Evolutionary conservation across 768 basidiomycete genomes (phyloP).

Genomic region (Kwoniella bestiolae): DNA sequence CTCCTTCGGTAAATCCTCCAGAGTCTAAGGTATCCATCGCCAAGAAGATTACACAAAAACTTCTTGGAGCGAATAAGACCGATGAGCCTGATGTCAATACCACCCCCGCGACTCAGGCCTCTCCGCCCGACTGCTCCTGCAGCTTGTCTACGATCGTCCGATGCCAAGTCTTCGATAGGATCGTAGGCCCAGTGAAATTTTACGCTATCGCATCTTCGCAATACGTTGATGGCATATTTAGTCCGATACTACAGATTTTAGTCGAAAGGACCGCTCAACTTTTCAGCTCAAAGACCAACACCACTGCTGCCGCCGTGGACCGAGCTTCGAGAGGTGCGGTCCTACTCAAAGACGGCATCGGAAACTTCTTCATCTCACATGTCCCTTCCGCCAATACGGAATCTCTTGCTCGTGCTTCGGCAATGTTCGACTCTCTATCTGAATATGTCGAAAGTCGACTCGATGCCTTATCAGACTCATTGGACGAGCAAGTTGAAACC

Average conservation of each 20-base stretch:
- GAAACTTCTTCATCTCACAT: constrained; percentile 3
- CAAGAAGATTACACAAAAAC: constrained; percentile 5
- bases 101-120: background rate
- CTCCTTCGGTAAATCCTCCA: background rate
- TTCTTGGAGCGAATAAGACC: constrained; percentile 13
- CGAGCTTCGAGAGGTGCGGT: constrained; percentile 12
- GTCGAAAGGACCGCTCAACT: background rate
- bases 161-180: background rate
- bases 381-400: background rate
- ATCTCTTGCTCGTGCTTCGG: constrained; percentile 2
- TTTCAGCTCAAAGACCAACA: background rate
- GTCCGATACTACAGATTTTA: background rate
- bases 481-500: constrained; percentile 17
- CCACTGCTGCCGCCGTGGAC: background rate
- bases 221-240: constrained; percentile 1
- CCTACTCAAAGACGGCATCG: background rate
- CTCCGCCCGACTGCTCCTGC: constrained; percentile 11
- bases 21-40: background rate
- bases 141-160: constrained; percentile 8
- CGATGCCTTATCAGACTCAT: constrained; percentile 12
- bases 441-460: constrained; percentile 12
- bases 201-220: background rate
- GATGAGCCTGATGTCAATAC: background rate
- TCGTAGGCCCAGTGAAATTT: background rate
- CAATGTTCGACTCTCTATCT: constrained; percentile 14